These are phyloP conservation scores for Penicillium taxi DNA, from an alignment of 495 filamentous ascomycete species.

Conservation along the genomic window DNA sequence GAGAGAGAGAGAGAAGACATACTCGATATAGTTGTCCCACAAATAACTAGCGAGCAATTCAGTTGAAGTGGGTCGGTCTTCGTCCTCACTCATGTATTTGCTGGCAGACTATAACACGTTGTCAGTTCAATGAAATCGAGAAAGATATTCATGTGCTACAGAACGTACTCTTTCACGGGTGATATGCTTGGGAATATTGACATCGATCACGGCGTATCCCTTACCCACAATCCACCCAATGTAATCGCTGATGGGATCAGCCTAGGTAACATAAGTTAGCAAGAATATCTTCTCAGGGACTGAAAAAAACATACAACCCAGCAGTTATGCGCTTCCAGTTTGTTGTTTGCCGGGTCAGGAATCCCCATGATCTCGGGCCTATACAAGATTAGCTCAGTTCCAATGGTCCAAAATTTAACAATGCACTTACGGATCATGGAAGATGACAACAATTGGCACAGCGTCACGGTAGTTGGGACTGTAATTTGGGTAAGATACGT, in stretches of 20 bases:
- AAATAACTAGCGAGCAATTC: constrained; percentile 76
- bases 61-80: constrained; percentile 43
- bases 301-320: constrained; percentile 62
- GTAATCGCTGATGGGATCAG: constrained; percentile 70
- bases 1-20: constrained; percentile 5
- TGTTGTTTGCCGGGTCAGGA: constrained; percentile 59
- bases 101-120: constrained; percentile 13
- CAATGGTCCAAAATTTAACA: too few relatives aligned
- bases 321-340: constrained; percentile 70
- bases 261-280: constrained; percentile 40
- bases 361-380: constrained; percentile 65
- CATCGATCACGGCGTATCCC: constrained; percentile 75
- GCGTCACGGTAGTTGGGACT: constrained; percentile 47
- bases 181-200: constrained; percentile 74
- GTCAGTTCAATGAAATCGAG: not conserved
- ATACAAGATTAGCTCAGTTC: constrained; percentile 8
- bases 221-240: constrained; percentile 70
- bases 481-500: not conserved
- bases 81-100: constrained; percentile 37
- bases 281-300: not conserved
- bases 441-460: constrained; percentile 60
- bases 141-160: not conserved
- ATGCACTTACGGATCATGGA: constrained; percentile 76
- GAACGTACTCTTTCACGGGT: constrained; percentile 31
- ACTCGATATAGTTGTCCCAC: constrained; percentile 97